These are phyloP conservation scores for Primulina tabacum DNA, from an alignment of 257 asterid genomes.

Conservation along the genomic window DNA sequence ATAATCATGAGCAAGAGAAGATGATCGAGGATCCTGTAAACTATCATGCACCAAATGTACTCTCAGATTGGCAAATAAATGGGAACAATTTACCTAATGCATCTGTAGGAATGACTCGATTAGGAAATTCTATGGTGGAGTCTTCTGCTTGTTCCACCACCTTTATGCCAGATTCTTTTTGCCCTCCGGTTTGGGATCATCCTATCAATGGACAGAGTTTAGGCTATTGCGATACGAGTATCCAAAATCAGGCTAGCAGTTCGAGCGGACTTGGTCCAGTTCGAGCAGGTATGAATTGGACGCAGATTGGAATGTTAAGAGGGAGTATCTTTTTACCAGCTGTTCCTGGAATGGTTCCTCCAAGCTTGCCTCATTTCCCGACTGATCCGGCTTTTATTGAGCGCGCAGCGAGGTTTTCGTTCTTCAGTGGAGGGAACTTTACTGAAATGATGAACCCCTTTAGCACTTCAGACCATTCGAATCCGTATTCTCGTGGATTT, in stretches of 20 bases:
- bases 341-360: conserved; percentile 53
- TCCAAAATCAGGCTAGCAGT: conserved; percentile 38
- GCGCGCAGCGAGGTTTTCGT: conserved; percentile 86
- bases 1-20: conserved; percentile 41
- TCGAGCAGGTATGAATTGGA: conserved; percentile 46
- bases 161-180: conserved; percentile 49
- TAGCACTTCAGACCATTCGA: conserved; percentile 30
- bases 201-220: conserved; percentile 40
- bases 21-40: conserved; percentile 38
- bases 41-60: conserved; percentile 43
- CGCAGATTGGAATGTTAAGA: conserved; percentile 44
- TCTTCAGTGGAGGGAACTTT: conserved; percentile 76
- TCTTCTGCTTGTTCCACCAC: conserved; percentile 47
- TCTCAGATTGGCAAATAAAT: conserved; percentile 64
- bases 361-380: conserved; percentile 65
- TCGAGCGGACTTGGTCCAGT: conserved; percentile 36
- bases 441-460: conserved; percentile 56
- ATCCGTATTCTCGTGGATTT: conserved; percentile 39
- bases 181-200: conserved; percentile 65
- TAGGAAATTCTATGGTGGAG: conserved; percentile 39
- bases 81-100: conserved; percentile 40
- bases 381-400: conserved; percentile 81
- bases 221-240: conserved; percentile 50
- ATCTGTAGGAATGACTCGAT: conserved; percentile 45
- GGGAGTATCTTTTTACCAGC: conserved; percentile 57